A percentile compares a stretch with the other conserved stretches of the same genome.
Conservation (phyloP, 306 rosid genomes). For the Pachyrhizus erosus region DNA sequence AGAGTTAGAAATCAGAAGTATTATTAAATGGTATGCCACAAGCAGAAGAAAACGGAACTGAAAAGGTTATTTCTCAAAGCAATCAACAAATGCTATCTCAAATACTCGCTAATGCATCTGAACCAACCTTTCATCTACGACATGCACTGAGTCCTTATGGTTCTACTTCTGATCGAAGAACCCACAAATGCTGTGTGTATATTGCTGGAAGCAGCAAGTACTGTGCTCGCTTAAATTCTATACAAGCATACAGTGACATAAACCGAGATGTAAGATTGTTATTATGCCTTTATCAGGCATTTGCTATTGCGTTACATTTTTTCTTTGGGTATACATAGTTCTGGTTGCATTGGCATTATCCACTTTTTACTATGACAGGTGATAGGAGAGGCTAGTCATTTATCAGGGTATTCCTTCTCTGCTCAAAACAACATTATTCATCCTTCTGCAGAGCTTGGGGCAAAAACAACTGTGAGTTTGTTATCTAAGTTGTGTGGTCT, state of each 20-base stretch:
- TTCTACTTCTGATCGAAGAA: slow-evolving; percentile 55
- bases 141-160: slow-evolving; percentile 57
- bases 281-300: slow-evolving; percentile 17
- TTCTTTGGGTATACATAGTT: slow-evolving; percentile 22
- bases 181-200: slow-evolving; percentile 96
- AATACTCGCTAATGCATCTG: slow-evolving; percentile 83
- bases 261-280: slow-evolving; percentile 87
- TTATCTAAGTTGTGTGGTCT: slow-evolving; percentile 20
- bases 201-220: slow-evolving; percentile 79
- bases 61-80: slow-evolving; percentile 66
- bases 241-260: slow-evolving; percentile 88
- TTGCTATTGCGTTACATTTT: slow-evolving; percentile 31
- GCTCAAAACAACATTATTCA: slow-evolving; percentile 82
- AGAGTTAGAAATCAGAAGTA: slow-evolving; percentile 78
- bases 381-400: slow-evolving; percentile 83
- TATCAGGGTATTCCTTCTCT: slow-evolving; percentile 94
- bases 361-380: slow-evolving; percentile 60
- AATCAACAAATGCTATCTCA: slow-evolving; percentile 67
- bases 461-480: slow-evolving; percentile 91
- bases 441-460: slow-evolving; percentile 88
- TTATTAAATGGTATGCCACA: slow-evolving; percentile 63
- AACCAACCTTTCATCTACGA: slow-evolving; percentile 72
- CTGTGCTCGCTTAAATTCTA: slow-evolving; percentile 86
- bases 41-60: slow-evolving; percentile 80
- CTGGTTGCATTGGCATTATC: slow-evolving; percentile 27